Evolutionary conservation across 2,329 filamentous ascomycete genomes (phyloP).

Genomic region (Calonectria crousiana): DNA sequence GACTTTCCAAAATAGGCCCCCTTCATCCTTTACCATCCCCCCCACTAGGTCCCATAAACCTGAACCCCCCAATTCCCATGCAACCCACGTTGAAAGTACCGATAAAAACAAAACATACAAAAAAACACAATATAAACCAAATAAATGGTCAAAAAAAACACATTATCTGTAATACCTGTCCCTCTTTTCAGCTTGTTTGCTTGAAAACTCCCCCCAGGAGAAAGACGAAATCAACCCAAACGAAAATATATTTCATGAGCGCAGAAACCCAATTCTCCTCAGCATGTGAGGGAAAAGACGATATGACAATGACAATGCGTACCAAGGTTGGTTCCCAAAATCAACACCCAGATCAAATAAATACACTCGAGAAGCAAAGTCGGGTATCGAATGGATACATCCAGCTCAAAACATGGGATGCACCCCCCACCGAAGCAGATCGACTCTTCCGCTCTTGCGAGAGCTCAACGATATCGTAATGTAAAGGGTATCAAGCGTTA

Average conservation of each 20-base stretch:
- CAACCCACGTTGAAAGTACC: conserved; percentile 1
- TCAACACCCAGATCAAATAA: conserved; percentile 19
- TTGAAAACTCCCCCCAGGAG: background rate
- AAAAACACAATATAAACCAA: background rate
- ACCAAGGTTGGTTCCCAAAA: conserved; percentile 16
- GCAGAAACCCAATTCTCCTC: background rate
- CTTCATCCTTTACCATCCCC: background rate
- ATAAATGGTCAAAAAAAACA: background rate
- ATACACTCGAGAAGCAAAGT: conserved; percentile 21
- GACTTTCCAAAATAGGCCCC: background rate
- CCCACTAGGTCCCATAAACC: background rate
- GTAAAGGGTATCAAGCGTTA: background rate
- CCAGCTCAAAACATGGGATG: background rate
- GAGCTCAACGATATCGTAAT: background rate
- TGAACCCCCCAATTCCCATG: background rate
- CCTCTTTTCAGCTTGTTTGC: background rate
- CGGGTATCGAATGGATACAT: background rate
- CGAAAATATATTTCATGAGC: background rate
- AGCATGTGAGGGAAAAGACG: background rate
- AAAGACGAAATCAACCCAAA: conserved; percentile 1
- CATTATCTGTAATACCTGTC: background rate
- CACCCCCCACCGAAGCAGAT: background rate
- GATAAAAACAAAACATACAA: background rate
- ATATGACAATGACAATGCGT: conserved; percentile 10
- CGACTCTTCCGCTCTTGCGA: background rate